A percentile compares a stretch with the other conserved stretches of the same genome.
Conservation (phyloP, 805 yeast species). For the Wickerhamomyces bisporus region DNA sequence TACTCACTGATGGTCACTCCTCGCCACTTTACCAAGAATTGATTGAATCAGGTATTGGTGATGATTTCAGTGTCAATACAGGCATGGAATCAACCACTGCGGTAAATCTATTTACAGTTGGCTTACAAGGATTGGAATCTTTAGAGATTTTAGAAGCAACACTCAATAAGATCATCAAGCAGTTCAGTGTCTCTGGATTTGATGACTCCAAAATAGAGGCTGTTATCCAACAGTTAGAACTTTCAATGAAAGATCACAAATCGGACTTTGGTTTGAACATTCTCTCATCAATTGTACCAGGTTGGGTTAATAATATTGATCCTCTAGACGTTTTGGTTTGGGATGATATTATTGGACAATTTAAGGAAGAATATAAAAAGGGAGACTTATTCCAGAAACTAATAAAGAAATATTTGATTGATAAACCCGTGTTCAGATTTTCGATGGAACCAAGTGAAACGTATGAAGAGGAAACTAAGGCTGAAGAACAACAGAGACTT, state of each 20-base stretch:
- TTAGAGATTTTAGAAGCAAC: constrained; percentile 39
- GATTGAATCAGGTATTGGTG: constrained; percentile 79
- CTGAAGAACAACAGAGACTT: constrained; percentile 56
- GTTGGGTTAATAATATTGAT: constrained; percentile 80
- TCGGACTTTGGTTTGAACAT: constrained; percentile 85
- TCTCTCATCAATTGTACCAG: constrained; percentile 68
- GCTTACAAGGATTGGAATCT: constrained; percentile 72
- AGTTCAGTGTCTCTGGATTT: constrained; percentile 41
- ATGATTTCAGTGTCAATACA: constrained; percentile 81
- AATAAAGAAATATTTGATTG: constrained; percentile 47
- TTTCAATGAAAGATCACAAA: constrained; percentile 78
- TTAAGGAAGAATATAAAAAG: constrained; percentile 53
- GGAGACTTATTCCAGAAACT: constrained; percentile 58
- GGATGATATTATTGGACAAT: constrained; percentile 51
- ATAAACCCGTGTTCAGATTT: constrained; percentile 60
- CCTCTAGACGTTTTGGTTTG: constrained; percentile 67
- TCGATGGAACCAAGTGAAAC: constrained; percentile 66
- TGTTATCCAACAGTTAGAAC: constrained; percentile 80
- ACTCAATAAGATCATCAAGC: constrained; percentile 42
- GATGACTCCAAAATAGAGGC: constrained; percentile 69
- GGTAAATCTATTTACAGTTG: constrained; percentile 73
- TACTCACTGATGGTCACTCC: constrained; percentile 86
- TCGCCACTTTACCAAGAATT: constrained; percentile 84
- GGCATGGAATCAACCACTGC: constrained; percentile 84
- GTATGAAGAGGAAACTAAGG: constrained; percentile 44